Evolutionary conservation across 148 eudicot species (phyloP).

Genomic region (Heliosperma pusillum): DNA sequence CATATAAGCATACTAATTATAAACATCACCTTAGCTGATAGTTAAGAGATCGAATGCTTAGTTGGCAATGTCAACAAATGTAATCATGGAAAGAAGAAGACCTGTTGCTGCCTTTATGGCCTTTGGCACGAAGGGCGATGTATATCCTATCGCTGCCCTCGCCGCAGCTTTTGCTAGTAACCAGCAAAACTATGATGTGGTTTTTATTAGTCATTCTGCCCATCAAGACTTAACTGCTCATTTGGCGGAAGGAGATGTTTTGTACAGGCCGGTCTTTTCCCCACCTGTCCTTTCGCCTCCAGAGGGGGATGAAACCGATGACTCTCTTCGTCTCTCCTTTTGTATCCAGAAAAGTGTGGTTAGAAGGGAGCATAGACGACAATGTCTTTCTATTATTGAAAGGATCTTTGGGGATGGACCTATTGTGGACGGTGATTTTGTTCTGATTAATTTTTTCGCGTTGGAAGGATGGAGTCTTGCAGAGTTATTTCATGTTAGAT

Average conservation of each 20-base stretch:
- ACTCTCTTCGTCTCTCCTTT: conserved; percentile 38
- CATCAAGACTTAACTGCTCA: conserved; percentile 61
- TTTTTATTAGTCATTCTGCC: conserved; percentile 77
- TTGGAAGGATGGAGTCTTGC: conserved; percentile 99
- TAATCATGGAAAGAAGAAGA: conserved; percentile 33
- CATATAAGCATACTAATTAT: too few relatives aligned
- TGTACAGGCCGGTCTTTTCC: conserved; percentile 54
- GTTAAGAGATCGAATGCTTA: neutral
- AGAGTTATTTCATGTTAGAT: conserved; percentile 64
- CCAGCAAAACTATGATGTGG: conserved; percentile 51
- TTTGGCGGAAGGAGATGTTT: conserved; percentile 45
- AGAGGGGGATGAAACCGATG: conserved; percentile 36
- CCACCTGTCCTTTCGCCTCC: conserved; percentile 76
- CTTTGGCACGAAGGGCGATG: conserved; percentile 95
- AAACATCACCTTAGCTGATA: too few relatives aligned
- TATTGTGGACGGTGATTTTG: conserved; percentile 52
- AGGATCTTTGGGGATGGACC: conserved; percentile 58
- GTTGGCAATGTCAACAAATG: neutral
- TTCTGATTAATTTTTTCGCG: conserved; percentile 87
- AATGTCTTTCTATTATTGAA: conserved; percentile 59
- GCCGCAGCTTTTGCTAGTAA: conserved; percentile 83
- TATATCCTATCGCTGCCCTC: conserved; percentile 79
- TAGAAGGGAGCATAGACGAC: conserved; percentile 54
- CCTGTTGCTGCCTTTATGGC: conserved; percentile 86
- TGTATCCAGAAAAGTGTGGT: conserved; percentile 45